Percentiles rank a stretch among this genome's conserved stretches.
phyloP scores from a whole-genome alignment of 164 flowering plant species.

The Tinospora cordifolia region DNA sequence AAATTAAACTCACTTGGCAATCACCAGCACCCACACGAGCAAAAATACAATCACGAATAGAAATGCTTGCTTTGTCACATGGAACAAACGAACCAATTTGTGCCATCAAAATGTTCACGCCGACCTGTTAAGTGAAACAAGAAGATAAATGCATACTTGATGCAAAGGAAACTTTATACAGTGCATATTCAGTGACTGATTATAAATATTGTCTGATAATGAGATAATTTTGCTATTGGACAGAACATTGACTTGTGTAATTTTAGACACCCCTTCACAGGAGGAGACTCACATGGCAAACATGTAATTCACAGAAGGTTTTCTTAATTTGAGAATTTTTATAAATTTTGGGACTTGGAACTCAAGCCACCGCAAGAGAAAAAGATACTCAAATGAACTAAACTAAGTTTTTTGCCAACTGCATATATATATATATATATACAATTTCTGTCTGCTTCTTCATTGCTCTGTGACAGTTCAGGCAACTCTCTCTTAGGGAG shows the following conservation, averaged over 20 bases:
- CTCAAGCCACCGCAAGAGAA: too few species aligned
- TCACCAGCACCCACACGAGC: constrained; percentile 99
- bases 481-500: too few species aligned
- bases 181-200: not conserved
- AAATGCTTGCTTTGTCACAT: constrained; percentile 79
- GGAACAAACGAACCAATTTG: constrained; percentile 97
- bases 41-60: constrained; percentile 93
- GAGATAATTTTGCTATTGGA: not conserved
- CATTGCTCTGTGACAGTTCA: too few species aligned
- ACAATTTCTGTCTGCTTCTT: too few species aligned
- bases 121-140: constrained; percentile 52
- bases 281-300: too few species aligned
- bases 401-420: too few species aligned
- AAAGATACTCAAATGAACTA: too few species aligned
- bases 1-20: constrained; percentile 65
- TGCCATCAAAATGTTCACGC: constrained; percentile 92
- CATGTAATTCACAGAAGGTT: too few species aligned
- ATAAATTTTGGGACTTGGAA: too few species aligned
- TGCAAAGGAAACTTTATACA: not conserved
- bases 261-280: too few species aligned
- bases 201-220: not conserved
- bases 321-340: too few species aligned
- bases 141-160: not conserved
- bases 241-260: not conserved
- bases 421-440: too few species aligned